Evolutionary conservation across 2,329 filamentous ascomycete species (phyloP).

Genomic region (Colletotrichum musae): DNA sequence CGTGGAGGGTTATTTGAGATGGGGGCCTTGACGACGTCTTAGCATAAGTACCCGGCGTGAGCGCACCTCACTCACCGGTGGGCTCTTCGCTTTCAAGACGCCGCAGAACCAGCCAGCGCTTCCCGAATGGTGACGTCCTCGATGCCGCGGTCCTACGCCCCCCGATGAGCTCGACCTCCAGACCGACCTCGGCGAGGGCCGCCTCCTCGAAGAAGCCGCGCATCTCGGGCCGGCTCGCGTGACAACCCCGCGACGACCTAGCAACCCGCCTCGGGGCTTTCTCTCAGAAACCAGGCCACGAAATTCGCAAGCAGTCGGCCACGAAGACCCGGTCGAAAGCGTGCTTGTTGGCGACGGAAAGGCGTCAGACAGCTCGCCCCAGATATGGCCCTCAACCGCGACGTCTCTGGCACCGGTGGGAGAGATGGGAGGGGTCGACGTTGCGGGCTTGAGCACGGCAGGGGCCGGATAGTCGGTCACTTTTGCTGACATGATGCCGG

Average conservation of each 20-base stretch:
- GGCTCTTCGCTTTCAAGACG: conserved; percentile 60
- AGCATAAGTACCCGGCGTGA: conserved; percentile 14
- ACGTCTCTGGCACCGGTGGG: conserved; percentile 52
- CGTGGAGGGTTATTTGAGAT: conserved; percentile 7
- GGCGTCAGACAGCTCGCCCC: conserved; percentile 68
- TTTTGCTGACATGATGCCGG: conserved; percentile 64
- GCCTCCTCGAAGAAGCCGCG: conserved; percentile 72
- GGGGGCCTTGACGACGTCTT: neutral
- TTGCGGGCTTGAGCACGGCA: conserved; percentile 69
- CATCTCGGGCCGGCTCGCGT: conserved; percentile 78
- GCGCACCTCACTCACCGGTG: conserved; percentile 16
- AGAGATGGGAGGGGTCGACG: conserved; percentile 52
- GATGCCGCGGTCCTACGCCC: conserved; percentile 71
- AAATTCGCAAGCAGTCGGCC: conserved; percentile 84
- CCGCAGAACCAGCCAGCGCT: conserved; percentile 79
- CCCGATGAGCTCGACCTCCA: conserved; percentile 76
- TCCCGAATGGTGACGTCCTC: conserved; percentile 74
- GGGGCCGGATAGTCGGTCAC: conserved; percentile 79
- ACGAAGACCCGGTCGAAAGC: conserved; percentile 76
- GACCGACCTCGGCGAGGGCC: conserved; percentile 62
- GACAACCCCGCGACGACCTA: conserved; percentile 79
- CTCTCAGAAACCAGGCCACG: conserved; percentile 72
- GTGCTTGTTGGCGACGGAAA: conserved; percentile 48
- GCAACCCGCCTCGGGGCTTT: conserved; percentile 62
- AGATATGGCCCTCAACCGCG: conserved; percentile 72